These are phyloP conservation scores for Solanum pinnatisectum DNA, from an alignment of 257 asterid genomes.

Conservation along the genomic window DNA sequence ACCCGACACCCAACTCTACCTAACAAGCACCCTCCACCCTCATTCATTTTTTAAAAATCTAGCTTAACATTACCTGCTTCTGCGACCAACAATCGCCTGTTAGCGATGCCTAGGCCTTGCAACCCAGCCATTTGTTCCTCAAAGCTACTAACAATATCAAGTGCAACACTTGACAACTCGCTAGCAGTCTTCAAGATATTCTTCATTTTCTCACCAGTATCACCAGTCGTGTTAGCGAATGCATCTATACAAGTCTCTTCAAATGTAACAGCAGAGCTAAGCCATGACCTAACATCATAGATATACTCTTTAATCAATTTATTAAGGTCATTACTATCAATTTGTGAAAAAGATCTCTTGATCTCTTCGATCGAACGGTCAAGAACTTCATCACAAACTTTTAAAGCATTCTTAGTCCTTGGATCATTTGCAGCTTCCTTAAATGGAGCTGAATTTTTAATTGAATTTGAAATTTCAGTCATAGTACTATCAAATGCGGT, in stretches of 20 bases:
- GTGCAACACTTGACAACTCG: conserved; percentile 19
- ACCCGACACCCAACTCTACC: not conserved
- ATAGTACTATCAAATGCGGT: not conserved
- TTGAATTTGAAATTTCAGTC: not conserved
- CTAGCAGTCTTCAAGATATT: not conserved
- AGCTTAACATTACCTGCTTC: not conserved
- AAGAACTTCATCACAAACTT: conserved; percentile 7
- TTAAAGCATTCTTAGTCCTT: conserved; percentile 13
- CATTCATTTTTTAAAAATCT: too few relatives aligned
- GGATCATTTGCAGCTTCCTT: conserved; percentile 17
- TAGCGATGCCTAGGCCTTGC: not conserved
- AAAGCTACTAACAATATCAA: conserved; percentile 9
- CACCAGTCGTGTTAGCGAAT: conserved; percentile 17
- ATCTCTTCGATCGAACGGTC: conserved; percentile 7
- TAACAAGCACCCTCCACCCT: not conserved
- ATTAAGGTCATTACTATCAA: not conserved
- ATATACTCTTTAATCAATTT: not conserved
- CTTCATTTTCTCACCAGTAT: conserved; percentile 21
- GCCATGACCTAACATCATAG: conserved; percentile 18
- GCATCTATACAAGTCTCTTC: conserved; percentile 23
- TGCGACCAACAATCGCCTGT: not conserved
- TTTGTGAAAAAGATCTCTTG: not conserved
- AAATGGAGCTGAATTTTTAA: conserved; percentile 3
- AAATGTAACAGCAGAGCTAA: conserved; percentile 12
- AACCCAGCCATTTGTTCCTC: not conserved